Conservation (phyloP, 306 rosid genomes). For the Urtica urens region DNA sequence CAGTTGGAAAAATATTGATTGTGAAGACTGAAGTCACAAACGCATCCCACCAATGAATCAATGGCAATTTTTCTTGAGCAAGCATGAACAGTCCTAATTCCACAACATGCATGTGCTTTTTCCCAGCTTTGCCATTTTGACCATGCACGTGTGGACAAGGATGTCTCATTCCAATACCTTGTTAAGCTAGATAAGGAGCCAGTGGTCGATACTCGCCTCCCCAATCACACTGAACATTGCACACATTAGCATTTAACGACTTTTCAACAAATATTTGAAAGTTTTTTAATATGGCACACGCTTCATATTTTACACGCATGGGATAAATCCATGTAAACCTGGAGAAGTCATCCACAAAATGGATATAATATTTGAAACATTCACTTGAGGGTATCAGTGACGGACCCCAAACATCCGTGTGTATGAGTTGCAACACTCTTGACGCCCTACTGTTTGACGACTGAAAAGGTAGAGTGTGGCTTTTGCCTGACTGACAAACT, state of each 20-base stretch:
- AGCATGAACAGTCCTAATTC: not conserved
- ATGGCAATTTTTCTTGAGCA: not conserved
- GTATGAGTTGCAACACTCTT: too few relatives aligned
- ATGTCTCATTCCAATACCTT: not conserved
- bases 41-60: not conserved
- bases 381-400: not conserved
- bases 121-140: not conserved
- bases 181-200: fast-evolving
- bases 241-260: not conserved
- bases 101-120: not conserved
- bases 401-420: not conserved
- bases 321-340: not conserved
- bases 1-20: not conserved
- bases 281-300: not conserved
- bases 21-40: not conserved
- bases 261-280: not conserved
- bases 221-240: not conserved
- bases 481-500: too few relatives aligned
- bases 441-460: too few relatives aligned
- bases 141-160: not conserved
- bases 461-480: too few relatives aligned
- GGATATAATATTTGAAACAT: not conserved
- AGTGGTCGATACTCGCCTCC: not conserved
- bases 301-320: not conserved
- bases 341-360: not conserved